Percentiles rank a stretch among this genome's conserved stretches.
phyloP scores from a whole-genome alignment of 495 filamentous ascomycete genomes.

The Podospora sp. region DNA sequence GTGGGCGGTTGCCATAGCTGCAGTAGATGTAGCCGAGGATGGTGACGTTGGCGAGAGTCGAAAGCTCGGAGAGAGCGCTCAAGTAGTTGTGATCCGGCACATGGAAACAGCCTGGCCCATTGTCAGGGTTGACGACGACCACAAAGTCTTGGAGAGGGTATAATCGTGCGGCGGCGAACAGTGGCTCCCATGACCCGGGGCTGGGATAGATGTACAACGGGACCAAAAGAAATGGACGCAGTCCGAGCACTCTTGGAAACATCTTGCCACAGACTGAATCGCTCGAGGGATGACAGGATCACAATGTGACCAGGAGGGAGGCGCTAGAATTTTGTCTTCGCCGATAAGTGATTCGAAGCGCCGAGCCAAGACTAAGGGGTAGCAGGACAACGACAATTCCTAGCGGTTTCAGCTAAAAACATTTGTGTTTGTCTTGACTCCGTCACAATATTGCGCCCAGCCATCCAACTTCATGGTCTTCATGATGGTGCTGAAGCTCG shows the following conservation, averaged over 20 bases:
- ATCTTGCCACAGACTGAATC: background rate
- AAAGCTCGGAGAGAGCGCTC: slow-evolving; percentile 49
- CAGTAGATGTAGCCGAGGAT: slow-evolving; percentile 60
- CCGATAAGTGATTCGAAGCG: background rate
- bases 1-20: slow-evolving; percentile 50
- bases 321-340: background rate
- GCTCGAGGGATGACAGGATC: background rate
- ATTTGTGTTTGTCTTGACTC: slow-evolving; percentile 19
- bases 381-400: background rate
- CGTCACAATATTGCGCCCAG: slow-evolving; percentile 57
- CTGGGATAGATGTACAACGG: slow-evolving; percentile 61
- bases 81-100: slow-evolving; percentile 57
- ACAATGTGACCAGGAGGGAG: background rate
- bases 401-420: slow-evolving; percentile 15
- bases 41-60: slow-evolving; percentile 49
- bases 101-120: slow-evolving; percentile 51
- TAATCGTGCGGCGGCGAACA: slow-evolving; percentile 44
- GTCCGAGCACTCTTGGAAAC: background rate
- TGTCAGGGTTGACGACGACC: slow-evolving; percentile 59
- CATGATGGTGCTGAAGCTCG: slow-evolving; percentile 62
- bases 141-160: slow-evolving; percentile 54
- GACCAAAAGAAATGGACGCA: slow-evolving; percentile 41
- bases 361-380: background rate
- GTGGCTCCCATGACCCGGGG: slow-evolving; percentile 53
- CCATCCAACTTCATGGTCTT: slow-evolving; percentile 65